Evolutionary conservation across 306 rosid species (phyloP).

Genomic region (Prunus kanzakura): DNA sequence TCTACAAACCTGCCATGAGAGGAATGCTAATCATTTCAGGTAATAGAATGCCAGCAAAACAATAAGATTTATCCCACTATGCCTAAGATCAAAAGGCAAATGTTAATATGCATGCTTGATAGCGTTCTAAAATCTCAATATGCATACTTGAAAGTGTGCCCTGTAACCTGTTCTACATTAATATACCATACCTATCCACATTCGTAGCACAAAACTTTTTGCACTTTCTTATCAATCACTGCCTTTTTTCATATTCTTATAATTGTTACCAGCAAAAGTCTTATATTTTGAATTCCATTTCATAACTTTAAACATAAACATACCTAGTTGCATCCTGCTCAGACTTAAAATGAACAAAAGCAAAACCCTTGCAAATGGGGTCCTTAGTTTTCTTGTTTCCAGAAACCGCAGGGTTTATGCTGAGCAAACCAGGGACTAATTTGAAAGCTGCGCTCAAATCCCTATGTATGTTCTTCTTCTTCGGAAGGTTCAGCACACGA

Average conservation of each 20-base stretch:
- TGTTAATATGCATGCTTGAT: background rate
- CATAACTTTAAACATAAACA: background rate
- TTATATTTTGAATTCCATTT: background rate
- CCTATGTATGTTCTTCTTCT: slow-evolving; percentile 70
- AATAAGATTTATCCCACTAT: background rate
- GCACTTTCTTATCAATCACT: background rate
- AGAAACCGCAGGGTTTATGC: slow-evolving; percentile 58
- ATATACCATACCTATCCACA: background rate
- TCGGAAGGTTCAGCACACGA: slow-evolving; percentile 67
- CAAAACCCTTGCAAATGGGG: slow-evolving; percentile 89
- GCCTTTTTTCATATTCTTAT: background rate
- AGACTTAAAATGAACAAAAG: slow-evolving; percentile 68
- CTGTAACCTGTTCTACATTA: background rate
- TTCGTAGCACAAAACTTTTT: background rate
- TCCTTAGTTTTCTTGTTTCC: slow-evolving; percentile 96
- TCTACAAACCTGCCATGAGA: slow-evolving; percentile 55
- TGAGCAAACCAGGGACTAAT: slow-evolving; percentile 56
- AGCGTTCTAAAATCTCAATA: background rate
- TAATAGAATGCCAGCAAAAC: slow-evolving; percentile 2
- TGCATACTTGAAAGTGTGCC: background rate
- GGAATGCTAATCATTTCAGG: slow-evolving; percentile 9
- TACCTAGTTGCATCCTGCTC: slow-evolving; percentile 71
- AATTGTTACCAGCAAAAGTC: background rate
- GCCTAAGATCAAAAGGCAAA: background rate
- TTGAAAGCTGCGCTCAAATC: slow-evolving; percentile 68